Evolutionary conservation across 2,329 filamentous ascomycete genomes (phyloP), one percentile per base, ranked within the genome.

Genomic region (Akanthomyces lecanii): DNA sequence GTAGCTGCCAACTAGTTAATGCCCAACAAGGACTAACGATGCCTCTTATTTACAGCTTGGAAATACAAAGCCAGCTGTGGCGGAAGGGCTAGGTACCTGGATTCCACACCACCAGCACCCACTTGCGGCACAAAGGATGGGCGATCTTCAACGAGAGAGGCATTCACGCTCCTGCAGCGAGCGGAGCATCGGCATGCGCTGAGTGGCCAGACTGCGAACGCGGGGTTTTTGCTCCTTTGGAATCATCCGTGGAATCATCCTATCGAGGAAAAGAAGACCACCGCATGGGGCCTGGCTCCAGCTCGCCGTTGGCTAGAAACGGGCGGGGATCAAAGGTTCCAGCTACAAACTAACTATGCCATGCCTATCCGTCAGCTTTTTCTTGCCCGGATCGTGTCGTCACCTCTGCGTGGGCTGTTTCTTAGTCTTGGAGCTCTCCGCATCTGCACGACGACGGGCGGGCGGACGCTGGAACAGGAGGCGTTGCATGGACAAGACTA

Each of bases 141-240:
- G 10, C 55, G 7, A 58, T 58, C 45, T 18, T 23, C 40, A 44
- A 45, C 25, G 18, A 30, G 12, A 8, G 14, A 25, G 18, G n/a
- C 52, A 14, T 28, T 21, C 30, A 16, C 52, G 36, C 21, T 10
- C 38, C 7, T 21, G 25, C 38, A 28, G 23, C 5, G 28, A 25
- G 54, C 54, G 54, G 54, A 57, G 54, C 42, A 23, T 57, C 54
- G 55, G 28, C 44, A 33, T n/a, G 21, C 53, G 21, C 23, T 45
- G 7, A 56, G 25, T 21, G 50, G 50, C 30, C 28, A n/a, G 30
- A 36, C 10, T 8, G 33, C 33, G 10, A 12, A 18, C 30, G 47
- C 57, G 57, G 57, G 57, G 47, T 60, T 52, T 52, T 44, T 60
- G 47, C 36, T 52, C n/a, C 23, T 52, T 60, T 60, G 33, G 33